Evolutionary conservation across 176 grass and related monocot species (phyloP).

Genomic region (Puccinellia tenuiflora): DNA sequence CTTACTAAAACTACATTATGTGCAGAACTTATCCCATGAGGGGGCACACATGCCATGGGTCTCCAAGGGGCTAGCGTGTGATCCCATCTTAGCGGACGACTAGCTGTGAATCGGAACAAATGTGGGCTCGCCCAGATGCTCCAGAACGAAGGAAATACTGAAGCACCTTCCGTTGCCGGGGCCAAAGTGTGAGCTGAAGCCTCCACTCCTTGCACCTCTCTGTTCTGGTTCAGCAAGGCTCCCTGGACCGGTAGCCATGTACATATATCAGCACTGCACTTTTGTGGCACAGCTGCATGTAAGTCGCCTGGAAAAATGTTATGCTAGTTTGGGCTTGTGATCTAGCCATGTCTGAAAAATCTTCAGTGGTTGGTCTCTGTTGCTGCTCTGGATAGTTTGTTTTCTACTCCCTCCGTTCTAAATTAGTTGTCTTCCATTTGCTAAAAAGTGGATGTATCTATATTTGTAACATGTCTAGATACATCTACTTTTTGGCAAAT

Average conservation of each 20-base stretch:
- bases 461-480: no score
- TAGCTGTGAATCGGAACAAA: not conserved
- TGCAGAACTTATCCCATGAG: slow-evolving; percentile 72
- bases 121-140: not conserved
- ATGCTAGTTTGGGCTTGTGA: not conserved
- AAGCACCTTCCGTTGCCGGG: not conserved
- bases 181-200: not conserved
- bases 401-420: no score
- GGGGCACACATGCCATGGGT: slow-evolving; percentile 74
- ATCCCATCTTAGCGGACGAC: slow-evolving; percentile 48
- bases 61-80: slow-evolving; percentile 30
- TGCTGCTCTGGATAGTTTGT: not conserved
- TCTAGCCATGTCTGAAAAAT: no score
- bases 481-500: no score
- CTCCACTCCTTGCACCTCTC: not conserved
- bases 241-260: not conserved
- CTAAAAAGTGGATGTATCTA: no score
- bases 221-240: not conserved
- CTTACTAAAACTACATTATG: not conserved
- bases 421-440: no score
- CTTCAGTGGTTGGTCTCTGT: not conserved
- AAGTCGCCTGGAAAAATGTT: not conserved
- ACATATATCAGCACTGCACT: not conserved
- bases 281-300: not conserved
- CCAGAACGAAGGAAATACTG: slow-evolving; percentile 2